Conservation (phyloP, 2,329 filamentous ascomycete genomes). For the Colletotrichum spaethianum region DNA sequence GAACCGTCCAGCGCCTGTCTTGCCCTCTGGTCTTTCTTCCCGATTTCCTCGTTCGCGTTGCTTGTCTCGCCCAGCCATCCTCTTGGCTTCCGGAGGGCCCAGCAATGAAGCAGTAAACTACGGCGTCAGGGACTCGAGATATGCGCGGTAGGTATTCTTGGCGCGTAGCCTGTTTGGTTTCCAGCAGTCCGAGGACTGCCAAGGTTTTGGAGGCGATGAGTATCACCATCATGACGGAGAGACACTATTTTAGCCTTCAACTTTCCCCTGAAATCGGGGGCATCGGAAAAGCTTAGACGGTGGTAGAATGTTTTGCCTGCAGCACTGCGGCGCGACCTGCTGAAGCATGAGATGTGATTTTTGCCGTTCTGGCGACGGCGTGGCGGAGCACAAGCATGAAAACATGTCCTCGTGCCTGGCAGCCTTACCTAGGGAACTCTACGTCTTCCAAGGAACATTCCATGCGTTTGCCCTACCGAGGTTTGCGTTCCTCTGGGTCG, state of each 20-base stretch:
- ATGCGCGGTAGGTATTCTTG: not conserved
- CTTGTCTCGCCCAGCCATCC: not conserved
- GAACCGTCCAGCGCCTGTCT: not conserved
- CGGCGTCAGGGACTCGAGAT: not conserved
- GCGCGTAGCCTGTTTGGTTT: not conserved
- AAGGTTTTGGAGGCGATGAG: not conserved
- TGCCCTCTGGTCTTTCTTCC: not conserved
- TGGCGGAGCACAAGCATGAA: not conserved
- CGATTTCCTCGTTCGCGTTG: not conserved
- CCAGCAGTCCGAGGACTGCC: not conserved
- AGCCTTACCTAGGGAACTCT: not conserved
- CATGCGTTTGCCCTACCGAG: conserved; percentile 13
- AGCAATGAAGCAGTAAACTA: not conserved
- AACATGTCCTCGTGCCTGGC: not conserved
- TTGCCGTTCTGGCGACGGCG: not conserved
- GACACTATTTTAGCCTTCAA: not conserved
- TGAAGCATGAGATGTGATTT: not conserved
- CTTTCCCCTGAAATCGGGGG: too few relatives aligned
- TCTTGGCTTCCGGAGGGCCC: not conserved
- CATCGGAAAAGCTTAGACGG: too few relatives aligned
- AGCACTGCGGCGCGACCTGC: not conserved
- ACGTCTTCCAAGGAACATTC: conserved; percentile 14
- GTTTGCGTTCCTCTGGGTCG: not conserved
- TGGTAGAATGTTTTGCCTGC: too few relatives aligned
- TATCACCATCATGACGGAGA: not conserved